Base-by-base conservation (phyloP, 73 alveolate genomes). In the Urostyla sp. region DNA sequence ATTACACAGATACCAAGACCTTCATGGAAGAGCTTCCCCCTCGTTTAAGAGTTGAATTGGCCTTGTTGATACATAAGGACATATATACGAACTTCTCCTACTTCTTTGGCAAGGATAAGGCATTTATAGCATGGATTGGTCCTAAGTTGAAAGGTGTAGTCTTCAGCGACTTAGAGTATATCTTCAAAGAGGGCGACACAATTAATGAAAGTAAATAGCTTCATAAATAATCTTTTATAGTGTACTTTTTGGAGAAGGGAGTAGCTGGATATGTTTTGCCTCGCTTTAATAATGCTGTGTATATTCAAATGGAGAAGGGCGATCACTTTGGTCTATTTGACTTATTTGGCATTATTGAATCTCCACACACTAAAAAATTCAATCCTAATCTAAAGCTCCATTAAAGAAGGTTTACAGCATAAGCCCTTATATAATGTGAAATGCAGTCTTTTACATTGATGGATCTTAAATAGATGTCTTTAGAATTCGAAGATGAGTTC, bases 41-140 rank as follows among this genome's bases (percentile, higher is more conserved):
- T n/a, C 37, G 49, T 23, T 73, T 77, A 1, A 57, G 49, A 32
- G 16, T 44, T 38, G 79, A 57, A 1, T 35, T 77, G 16, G 80
- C 88, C 2, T n/a, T 77, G 50, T 48, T 43, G 21, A 57, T 77
- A 27, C 88, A 77, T 45, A 59, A 44, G 37, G 72, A 59, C 28
- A 44, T 59, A 18, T 59, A 54, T 32, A 46, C 44, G 1, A 77
- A 40, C n/a, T 26, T 77, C 11, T 51, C 32, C 37, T 77, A 59
- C 40, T 59, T 77, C 32, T 59, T 30, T 15, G 40, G 8, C 0
- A 1, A 30, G 32, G 66, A 57, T 0, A 77, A 43, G 40, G 8
- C 43, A n/a, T 77, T 77, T 48, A 77, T 77, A 43, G 55, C 73
- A 7, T 54, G 85, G 61, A 79, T 92, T 8, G 91, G 92, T 31